Conservation (phyloP, 768 basidiomycete species). For the Tulasnella sp. region DNA sequence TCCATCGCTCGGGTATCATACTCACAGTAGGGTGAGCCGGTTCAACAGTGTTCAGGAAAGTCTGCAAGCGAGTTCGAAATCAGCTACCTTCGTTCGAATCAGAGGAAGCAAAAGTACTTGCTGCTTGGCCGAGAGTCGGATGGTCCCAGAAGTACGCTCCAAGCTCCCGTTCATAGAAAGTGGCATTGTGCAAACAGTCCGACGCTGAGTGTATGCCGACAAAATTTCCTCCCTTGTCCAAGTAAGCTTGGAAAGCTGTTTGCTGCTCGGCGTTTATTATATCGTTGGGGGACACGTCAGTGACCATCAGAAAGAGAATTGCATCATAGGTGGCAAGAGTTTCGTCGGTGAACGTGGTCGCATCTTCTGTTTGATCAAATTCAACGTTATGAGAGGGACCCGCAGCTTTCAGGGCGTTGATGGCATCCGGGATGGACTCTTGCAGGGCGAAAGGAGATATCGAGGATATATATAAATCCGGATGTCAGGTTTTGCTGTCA, state of each 20-base stretch:
- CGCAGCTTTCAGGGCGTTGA: constrained; percentile 39
- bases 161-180: constrained; percentile 46
- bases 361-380: constrained; percentile 59
- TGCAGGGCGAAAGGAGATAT: neutral
- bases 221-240: constrained; percentile 60
- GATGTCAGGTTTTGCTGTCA: neutral
- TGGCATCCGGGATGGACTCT: constrained; percentile 59
- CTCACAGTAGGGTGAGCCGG: constrained; percentile 25
- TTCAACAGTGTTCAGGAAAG: constrained; percentile 14
- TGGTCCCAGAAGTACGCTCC: constrained; percentile 66
- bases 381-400: constrained; percentile 32
- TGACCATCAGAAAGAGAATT: constrained; percentile 55
- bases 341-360: constrained; percentile 40
- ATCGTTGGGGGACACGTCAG: constrained; percentile 27
- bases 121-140: constrained; percentile 51
- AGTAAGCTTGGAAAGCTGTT: constrained; percentile 49
- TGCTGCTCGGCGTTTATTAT: constrained; percentile 52
- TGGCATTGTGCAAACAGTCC: constrained; percentile 45
- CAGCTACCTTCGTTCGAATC: neutral
- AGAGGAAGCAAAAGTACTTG: constrained; percentile 23
- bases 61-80: neutral
- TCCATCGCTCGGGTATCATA: constrained; percentile 25
- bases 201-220: constrained; percentile 57
- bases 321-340: constrained; percentile 49
- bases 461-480: neutral